Evolutionary conservation across 73 alveolate species (phyloP), one percentile per base, ranked within the genome.

Genomic region (Durusdinium trenchii): DNA sequence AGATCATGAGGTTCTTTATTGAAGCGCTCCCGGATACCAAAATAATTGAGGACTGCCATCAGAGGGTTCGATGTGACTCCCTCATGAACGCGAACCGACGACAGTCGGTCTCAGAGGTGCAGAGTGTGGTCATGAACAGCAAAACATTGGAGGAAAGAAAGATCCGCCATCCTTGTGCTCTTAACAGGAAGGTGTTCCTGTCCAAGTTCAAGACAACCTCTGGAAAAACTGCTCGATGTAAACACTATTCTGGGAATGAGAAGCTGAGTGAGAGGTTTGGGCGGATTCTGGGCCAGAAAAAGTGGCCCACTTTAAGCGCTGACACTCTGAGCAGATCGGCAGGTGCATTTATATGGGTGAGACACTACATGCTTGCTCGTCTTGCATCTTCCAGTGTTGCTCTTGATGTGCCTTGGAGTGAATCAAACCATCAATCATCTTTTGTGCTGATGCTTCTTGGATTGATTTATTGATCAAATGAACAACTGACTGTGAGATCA

Each of bases 341-440:
- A 7, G 84, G 84, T 26, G 84, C 84, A 1, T 71, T 47, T 47
- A 71, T 71, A 51, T 71, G 84, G 84, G 84, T 51, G 43, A 71
- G 84, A 32, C 51, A 71, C 1, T 71, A 71, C 26, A 3, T 36
- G 23, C 9, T 32, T 10, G 26, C 7, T 3, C 9, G n/a, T n/a
- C n/a, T n/a, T n/a, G n/a, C n/a, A n/a, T n/a, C n/a, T n/a, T n/a
- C 35, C 51, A 35, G 50, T 71, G 51, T 71, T 35, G 51, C 32
- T 6, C 26, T 71, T 47, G 42, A n/a, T 3, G 84, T 16, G n/a
- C 4, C 51, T 71, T 38, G 84, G 50, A 9, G 43, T 26, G 32
- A 62, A 62, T n/a, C n/a, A n/a, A n/a, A n/a, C n/a, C n/a, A n/a
- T n/a, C n/a, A n/a, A n/a, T n/a, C n/a, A n/a, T n/a, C n/a, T n/a